phyloP scores from a whole-genome alignment of 2,329 filamentous ascomycete genomes.

The Botrytis deweyae region DNA sequence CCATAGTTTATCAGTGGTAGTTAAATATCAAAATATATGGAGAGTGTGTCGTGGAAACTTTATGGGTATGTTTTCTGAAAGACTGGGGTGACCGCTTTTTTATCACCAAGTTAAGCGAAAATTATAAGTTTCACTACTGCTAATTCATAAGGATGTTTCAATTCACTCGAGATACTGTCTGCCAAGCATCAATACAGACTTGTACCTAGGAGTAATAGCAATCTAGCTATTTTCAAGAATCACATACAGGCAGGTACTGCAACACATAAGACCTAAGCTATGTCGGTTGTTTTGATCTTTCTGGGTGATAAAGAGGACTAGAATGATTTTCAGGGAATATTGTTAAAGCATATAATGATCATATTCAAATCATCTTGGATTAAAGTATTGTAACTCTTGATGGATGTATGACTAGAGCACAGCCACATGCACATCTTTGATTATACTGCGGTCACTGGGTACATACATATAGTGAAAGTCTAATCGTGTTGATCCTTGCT shows the following conservation, averaged over 20 bases:
- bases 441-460: neutral
- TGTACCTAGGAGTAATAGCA: neutral
- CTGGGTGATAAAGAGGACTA: neutral
- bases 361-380: neutral
- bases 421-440: neutral
- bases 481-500: neutral
- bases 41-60: too few relatives aligned
- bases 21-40: neutral
- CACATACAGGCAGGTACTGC: neutral
- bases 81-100: neutral
- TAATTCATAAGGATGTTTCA: too few relatives aligned
- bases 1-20: neutral
- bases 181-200: neutral
- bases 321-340: neutral
- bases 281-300: neutral
- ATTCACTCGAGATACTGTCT: neutral
- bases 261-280: neutral
- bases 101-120: neutral
- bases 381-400: neutral
- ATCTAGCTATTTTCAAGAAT: neutral
- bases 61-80: too few relatives aligned
- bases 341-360: neutral
- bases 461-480: neutral
- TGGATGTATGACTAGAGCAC: neutral
- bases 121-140: neutral